Evolutionary conservation across 192 early-diverging fungal genomes (phyloP).

Genomic region (Coemansia sp.): DNA sequence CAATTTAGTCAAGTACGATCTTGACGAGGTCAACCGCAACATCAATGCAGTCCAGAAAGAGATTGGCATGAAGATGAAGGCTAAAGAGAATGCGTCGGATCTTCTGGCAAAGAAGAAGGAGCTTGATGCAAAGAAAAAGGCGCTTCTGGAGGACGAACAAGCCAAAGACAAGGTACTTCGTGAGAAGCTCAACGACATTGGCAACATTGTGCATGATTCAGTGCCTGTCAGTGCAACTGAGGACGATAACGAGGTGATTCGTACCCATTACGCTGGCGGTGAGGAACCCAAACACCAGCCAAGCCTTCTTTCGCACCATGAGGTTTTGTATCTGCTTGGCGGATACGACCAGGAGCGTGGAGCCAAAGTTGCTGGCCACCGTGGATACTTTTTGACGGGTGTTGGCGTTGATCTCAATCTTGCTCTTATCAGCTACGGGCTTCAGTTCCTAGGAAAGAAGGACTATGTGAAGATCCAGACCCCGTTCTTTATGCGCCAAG

Average conservation of each 20-base stretch:
- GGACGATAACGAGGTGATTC: conserved; percentile 72
- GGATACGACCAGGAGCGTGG: conserved; percentile 89
- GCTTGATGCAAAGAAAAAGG: conserved; percentile 71
- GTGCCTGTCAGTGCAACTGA: conserved; percentile 87
- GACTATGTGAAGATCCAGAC: conserved; percentile 94
- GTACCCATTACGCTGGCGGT: conserved; percentile 62
- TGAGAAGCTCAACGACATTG: conserved; percentile 85
- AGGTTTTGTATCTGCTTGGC: conserved; percentile 87
- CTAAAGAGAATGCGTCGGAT: conserved; percentile 79
- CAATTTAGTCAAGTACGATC: conserved; percentile 71
- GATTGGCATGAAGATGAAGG: conserved; percentile 86
- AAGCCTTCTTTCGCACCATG: conserved; percentile 81
- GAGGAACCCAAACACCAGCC: conserved; percentile 60
- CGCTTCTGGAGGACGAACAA: conserved; percentile 72
- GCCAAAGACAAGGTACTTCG: conserved; percentile 67
- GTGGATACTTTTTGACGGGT: conserved; percentile 97
- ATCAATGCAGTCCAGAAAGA: conserved; percentile 92
- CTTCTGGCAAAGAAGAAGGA: conserved; percentile 75
- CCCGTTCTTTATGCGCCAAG: conserved; percentile 97
- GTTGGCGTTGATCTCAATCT: conserved; percentile 95
- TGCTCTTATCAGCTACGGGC: conserved; percentile 94
- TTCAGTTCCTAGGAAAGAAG: conserved; percentile 80
- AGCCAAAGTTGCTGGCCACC: conserved; percentile 95
- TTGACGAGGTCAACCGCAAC: conserved; percentile 87
- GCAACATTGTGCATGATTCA: conserved; percentile 93